A percentile compares a stretch with the other conserved stretches of the same genome.
Evolutionary conservation across 1,139 yeast genomes (phyloP).

Genomic region (Protomyces lactucae-debilis): DNA sequence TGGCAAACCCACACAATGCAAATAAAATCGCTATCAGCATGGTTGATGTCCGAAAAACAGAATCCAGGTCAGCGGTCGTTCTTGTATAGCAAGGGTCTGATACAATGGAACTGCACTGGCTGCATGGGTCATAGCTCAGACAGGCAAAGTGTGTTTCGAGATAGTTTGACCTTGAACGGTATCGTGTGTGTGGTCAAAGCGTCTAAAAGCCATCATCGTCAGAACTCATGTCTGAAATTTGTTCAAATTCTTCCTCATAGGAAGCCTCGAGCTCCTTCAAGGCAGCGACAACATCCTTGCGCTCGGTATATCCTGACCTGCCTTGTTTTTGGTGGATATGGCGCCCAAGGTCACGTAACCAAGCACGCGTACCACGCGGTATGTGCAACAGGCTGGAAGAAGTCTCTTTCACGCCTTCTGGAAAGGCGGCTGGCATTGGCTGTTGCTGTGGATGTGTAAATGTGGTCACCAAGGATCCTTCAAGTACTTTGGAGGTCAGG

Average conservation of each 20-base stretch:
- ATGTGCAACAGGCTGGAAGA: slow-evolving; percentile 1
- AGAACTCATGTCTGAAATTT: slow-evolving; percentile 4
- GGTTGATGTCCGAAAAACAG: too few species aligned
- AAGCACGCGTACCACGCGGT: not conserved
- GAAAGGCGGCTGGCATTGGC: slow-evolving; percentile 13
- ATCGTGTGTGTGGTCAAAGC: not conserved
- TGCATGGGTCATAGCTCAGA: not conserved
- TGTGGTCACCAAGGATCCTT: slow-evolving; percentile 5
- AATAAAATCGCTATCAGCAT: not conserved
- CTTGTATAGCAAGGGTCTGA: too few species aligned
- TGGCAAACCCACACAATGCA: not conserved
- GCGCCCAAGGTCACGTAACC: not conserved
- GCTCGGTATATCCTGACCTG: slow-evolving; percentile 9
- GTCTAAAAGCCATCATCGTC: slow-evolving; percentile 12
- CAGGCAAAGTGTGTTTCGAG: not conserved
- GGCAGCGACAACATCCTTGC: slow-evolving; percentile 9
- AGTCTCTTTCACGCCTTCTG: not conserved
- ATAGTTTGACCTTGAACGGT: not conserved
- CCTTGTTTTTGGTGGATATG: slow-evolving; percentile 2
- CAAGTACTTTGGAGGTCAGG: not conserved
- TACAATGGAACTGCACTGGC: too few species aligned
- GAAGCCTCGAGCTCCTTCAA: slow-evolving; percentile 10
- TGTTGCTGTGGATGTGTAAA: not conserved
- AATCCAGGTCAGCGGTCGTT: too few species aligned
- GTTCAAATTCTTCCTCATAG: slow-evolving; percentile 5